A percentile compares a stretch with the other conserved stretches of the same genome.
phyloP scores from a whole-genome alignment of 2,329 filamentous ascomycete species.

The Aspergillus melleus region DNA sequence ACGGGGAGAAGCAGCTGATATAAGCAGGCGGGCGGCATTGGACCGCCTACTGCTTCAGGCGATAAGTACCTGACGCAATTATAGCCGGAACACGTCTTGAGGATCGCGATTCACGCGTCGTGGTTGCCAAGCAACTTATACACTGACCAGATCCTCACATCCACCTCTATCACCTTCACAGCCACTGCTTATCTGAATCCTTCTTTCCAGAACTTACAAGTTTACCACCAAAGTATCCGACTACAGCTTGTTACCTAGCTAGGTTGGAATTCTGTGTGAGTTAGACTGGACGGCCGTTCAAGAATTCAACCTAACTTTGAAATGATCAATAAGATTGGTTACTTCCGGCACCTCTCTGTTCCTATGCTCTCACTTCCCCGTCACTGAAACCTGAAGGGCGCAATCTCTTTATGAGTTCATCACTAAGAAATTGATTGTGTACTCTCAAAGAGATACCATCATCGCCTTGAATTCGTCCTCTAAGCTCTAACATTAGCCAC shows the following conservation, averaged over 20 bases:
- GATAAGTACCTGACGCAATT: slow-evolving; percentile 1
- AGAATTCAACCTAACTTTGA: neutral
- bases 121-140: neutral
- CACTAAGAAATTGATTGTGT: neutral
- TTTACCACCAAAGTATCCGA: neutral
- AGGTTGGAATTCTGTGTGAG: neutral
- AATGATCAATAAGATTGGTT: neutral
- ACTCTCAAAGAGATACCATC: neutral
- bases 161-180: neutral
- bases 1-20: no score
- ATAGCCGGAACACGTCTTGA: neutral
- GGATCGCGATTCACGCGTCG: neutral
- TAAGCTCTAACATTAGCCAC: neutral
- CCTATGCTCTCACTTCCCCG: neutral
- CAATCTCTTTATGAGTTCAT: no score
- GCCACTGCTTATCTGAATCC: neutral
- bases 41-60: slow-evolving; percentile 9
- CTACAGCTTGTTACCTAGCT: neutral
- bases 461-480: neutral
- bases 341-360: neutral
- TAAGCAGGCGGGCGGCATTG: neutral
- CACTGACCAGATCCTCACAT: neutral
- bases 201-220: neutral
- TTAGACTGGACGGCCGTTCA: neutral
- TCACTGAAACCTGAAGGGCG: neutral